phyloP scores from a whole-genome alignment of 495 filamentous ascomycete species.

The Penicillium argentinense region DNA sequence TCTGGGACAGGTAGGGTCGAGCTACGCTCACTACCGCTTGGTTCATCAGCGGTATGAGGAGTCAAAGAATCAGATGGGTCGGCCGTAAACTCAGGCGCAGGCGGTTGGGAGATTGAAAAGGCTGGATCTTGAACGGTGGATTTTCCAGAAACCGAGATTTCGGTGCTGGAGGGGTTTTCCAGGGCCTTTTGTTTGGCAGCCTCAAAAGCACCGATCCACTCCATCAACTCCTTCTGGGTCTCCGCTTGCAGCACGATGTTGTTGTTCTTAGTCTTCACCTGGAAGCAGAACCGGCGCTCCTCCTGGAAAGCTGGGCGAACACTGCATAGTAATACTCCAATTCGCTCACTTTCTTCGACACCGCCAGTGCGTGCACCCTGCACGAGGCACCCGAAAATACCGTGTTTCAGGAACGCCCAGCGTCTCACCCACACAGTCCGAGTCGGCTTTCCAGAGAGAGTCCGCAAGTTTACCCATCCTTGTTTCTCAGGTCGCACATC shows the following conservation, averaged over 20 bases:
- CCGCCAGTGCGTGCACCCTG: slow-evolving; percentile 80
- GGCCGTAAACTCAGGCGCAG: slow-evolving; percentile 84
- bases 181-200: slow-evolving; percentile 89
- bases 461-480: slow-evolving; percentile 87
- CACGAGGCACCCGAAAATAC: slow-evolving; percentile 95
- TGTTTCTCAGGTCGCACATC: slow-evolving; percentile 71
- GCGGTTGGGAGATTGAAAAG: slow-evolving; percentile 87
- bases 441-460: slow-evolving; percentile 81
- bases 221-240: slow-evolving; percentile 81
- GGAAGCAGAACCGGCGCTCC: slow-evolving; percentile 94
- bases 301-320: slow-evolving; percentile 88
- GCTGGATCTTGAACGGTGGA: slow-evolving; percentile 68
- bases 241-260: slow-evolving; percentile 89
- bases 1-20: slow-evolving; percentile 68
- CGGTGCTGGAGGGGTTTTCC: slow-evolving; percentile 68
- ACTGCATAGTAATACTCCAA: slow-evolving; percentile 91
- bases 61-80: slow-evolving; percentile 68
- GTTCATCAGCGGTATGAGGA: slow-evolving; percentile 57
- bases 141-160: slow-evolving; percentile 57
- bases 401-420: slow-evolving; percentile 94
- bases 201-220: slow-evolving; percentile 92
- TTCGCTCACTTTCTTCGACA: slow-evolving; percentile 93
- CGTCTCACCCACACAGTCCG: slow-evolving; percentile 82
- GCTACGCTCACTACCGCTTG: slow-evolving; percentile 54
- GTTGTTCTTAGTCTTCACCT: slow-evolving; percentile 96